Evolutionary conservation across 441 rosid genomes (phyloP), one percentile per base, ranked within the genome.

Genomic region (Arabidopsis hybrid): DNA sequence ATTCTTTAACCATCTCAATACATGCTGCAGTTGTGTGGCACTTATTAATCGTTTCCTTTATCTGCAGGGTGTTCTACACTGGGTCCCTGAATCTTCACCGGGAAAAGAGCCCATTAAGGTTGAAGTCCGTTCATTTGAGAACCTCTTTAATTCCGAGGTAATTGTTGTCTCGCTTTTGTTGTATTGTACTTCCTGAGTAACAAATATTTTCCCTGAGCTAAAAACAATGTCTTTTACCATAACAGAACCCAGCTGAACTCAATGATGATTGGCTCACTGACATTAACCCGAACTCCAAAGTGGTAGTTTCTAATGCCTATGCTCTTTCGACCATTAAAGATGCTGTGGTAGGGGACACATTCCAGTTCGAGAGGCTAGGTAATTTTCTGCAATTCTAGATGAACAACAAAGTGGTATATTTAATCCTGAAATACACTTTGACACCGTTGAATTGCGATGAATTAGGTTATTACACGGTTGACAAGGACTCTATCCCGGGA

Each of bases 311-410:
- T 65, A 56, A 65, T 73, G 90, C 92, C 8, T 89, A 74, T 71
- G 94, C 91, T 52, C 86, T 88, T 7, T 79, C 96, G 45, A 59
- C 81, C 43, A 85, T 95, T 50, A 50, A 61, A 77, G 75, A 78
- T 75, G 89, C 94, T 62, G 80, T 79, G 47, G 74, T 85, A 5
- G 91, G 92, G 61, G 92, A 89, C 67, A 82, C 76, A 49, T 91
- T 92, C 78, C 97, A 95, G 80, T 95, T 95, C 40, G 95, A 95
- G 76, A 83, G 96, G 72, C 95, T 92, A 40, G 95, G 97, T 95
- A 51, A 7, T 51, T 21, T 21, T 6, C n/a, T 26, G 12, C 53
- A 49, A 8, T 49, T 46, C 51, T 46, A n/a, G 29, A 8, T 8
- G 4, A 18, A 12, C 7, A 14, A 52, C 8, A 0, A 11, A 57